Evolutionary conservation across 2,329 filamentous ascomycete genomes (phyloP).

Genomic region (Arachnopeziza araneosa): DNA sequence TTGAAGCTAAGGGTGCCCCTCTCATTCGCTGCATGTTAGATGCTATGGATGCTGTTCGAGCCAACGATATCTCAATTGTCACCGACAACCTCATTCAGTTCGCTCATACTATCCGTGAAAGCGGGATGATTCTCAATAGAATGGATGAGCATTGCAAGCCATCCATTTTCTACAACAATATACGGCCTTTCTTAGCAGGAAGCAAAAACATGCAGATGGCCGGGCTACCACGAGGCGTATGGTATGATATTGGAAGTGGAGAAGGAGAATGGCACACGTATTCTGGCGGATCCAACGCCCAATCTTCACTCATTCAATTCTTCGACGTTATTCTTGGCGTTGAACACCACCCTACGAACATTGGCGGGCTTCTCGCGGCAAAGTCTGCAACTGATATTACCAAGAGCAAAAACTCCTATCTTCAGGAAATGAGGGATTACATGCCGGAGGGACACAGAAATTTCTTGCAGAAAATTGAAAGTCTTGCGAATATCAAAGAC

Average conservation of each 20-base stretch:
- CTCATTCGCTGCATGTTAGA: conserved; percentile 72
- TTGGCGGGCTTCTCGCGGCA: conserved; percentile 8
- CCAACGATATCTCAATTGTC: conserved; percentile 55
- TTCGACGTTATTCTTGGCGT: conserved; percentile 83
- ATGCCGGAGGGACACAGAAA: conserved; percentile 82
- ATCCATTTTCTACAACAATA: conserved; percentile 80
- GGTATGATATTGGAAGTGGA: conserved; percentile 72
- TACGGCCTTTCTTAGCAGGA: conserved; percentile 83
- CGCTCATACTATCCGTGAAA: conserved; percentile 59
- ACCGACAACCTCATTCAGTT: conserved; percentile 59
- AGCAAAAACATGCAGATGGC: conserved; percentile 88
- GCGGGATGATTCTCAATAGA: conserved; percentile 62
- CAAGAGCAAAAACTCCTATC: conserved; percentile 9
- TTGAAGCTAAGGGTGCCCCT: conserved; percentile 73
- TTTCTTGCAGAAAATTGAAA: conserved; percentile 67
- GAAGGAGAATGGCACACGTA: conserved; percentile 66
- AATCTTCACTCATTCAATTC: conserved; percentile 89
- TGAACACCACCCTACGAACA: conserved; percentile 53
- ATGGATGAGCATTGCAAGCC: conserved; percentile 92
- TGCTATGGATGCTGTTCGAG: conserved; percentile 65
- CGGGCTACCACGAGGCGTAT: conserved; percentile 75
- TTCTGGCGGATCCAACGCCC: conserved; percentile 88
- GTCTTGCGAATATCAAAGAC: conserved; percentile 67
- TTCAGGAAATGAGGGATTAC: conserved; percentile 70
- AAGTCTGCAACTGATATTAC: conserved; percentile 22